Evolutionary conservation across 208 protist genomes (phyloP).

Genomic region (Herpetomonas samuelpessoai): DNA sequence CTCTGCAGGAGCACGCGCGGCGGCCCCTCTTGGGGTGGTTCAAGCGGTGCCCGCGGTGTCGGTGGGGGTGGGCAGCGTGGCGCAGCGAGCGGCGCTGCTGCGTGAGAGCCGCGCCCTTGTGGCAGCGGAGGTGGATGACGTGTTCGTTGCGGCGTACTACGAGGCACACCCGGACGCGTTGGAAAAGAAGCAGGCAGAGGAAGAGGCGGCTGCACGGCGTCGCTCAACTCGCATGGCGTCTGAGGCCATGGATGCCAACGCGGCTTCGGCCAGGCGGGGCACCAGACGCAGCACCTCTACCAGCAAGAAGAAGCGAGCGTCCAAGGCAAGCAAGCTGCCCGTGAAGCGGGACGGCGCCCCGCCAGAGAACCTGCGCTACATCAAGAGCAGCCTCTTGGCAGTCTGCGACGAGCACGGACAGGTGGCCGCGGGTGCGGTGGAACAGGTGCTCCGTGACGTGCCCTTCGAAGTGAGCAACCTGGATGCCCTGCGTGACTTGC

Average conservation of each 20-base stretch:
- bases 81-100: constrained; percentile 11
- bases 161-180: constrained; percentile 38
- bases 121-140: constrained; percentile 44
- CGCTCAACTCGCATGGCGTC: constrained; percentile 16
- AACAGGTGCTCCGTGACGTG: constrained; percentile 20
- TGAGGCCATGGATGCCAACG: not conserved
- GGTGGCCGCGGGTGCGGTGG: constrained; percentile 36
- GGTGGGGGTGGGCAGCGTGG: constrained; percentile 7
- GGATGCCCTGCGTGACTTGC: constrained; percentile 22
- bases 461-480: constrained; percentile 58
- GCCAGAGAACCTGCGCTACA: constrained; percentile 36
- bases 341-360: constrained; percentile 28
- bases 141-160: constrained; percentile 56
- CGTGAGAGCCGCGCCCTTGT: constrained; percentile 25
- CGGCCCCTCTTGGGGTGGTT: no score
- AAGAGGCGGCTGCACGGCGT: constrained; percentile 12
- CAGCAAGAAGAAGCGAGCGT: constrained; percentile 8
- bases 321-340: constrained; percentile 2
- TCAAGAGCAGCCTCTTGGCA: constrained; percentile 33
- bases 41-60: no score
- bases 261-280: no score
- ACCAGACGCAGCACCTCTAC: not conserved
- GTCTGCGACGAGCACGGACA: constrained; percentile 39
- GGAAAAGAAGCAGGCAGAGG: constrained; percentile 16
- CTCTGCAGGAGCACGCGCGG: no score